Evolutionary conservation across 441 rosid genomes (phyloP).

Genomic region (Pelargonium exstipulatum): DNA sequence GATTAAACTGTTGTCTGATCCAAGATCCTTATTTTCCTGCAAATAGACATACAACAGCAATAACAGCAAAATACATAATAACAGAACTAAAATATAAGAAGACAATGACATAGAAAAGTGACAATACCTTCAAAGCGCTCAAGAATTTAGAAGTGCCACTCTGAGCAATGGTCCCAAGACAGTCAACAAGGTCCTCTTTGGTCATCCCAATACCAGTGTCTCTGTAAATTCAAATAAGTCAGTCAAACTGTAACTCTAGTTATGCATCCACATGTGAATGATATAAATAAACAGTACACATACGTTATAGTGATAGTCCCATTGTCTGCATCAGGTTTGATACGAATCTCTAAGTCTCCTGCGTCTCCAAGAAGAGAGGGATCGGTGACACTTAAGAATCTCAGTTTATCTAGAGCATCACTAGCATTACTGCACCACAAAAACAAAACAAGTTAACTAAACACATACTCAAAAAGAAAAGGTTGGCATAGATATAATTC

Average conservation of each 20-base stretch:
- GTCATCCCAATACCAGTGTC: slow-evolving; percentile 98
- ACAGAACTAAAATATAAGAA: too few species aligned
- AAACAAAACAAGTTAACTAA: slow-evolving; percentile 10
- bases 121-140: slow-evolving; percentile 83
- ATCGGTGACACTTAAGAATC: slow-evolving; percentile 92
- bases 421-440: slow-evolving; percentile 72
- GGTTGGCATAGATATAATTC: too few species aligned
- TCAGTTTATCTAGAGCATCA: slow-evolving; percentile 94
- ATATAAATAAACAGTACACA: too few species aligned
- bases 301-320: slow-evolving; percentile 85
- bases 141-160: slow-evolving; percentile 93
- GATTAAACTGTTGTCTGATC: slow-evolving; percentile 75
- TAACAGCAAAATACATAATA: too few species aligned
- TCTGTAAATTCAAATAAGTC: slow-evolving; percentile 34
- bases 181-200: slow-evolving; percentile 83
- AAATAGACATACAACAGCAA: too few species aligned
- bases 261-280: background rate
- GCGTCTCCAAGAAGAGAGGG: slow-evolving; percentile 85
- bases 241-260: background rate
- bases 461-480: too few species aligned
- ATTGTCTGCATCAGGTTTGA: slow-evolving; percentile 80
- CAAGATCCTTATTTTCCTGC: slow-evolving; percentile 91
- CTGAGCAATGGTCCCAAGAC: slow-evolving; percentile 98
- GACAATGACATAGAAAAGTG: background rate
- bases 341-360: slow-evolving; percentile 80